Percentiles rank a stretch among this genome's conserved stretches.
These are phyloP conservation scores for Plantago lanceolata DNA, from an alignment of 305 asterid species.

Conservation along the genomic window DNA sequence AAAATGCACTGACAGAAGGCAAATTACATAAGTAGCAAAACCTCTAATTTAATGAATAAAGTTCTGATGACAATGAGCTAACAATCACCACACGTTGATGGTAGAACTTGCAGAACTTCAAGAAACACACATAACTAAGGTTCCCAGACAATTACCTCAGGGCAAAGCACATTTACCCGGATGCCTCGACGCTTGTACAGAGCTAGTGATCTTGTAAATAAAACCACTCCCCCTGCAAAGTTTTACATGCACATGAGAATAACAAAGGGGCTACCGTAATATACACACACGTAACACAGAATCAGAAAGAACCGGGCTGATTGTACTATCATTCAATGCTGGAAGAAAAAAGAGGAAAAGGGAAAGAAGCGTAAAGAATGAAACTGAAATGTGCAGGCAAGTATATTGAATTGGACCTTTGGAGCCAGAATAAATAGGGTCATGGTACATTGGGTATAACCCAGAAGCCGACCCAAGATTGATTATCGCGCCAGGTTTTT, in stretches of 20 bases:
- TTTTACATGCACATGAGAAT: constrained; percentile 21
- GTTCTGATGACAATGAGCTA: constrained; percentile 10
- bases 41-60: constrained; percentile 3
- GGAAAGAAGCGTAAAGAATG: constrained; percentile 10
- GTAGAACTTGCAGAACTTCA: neutral
- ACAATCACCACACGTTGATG: neutral
- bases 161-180: constrained; percentile 88
- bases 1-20: constrained; percentile 2
- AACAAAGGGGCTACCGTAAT: neutral
- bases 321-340: neutral
- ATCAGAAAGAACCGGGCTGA: neutral
- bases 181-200: constrained; percentile 76
- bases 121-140: neutral
- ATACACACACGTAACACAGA: neutral
- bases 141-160: constrained; percentile 79
- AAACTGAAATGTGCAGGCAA: neutral
- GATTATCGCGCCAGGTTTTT: constrained; percentile 72
- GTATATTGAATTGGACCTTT: constrained; percentile 50
- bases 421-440: constrained; percentile 80
- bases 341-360: constrained; percentile 17
- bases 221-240: constrained; percentile 72
- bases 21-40: neutral
- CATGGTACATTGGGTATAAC: constrained; percentile 69
- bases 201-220: constrained; percentile 79
- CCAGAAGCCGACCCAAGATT: constrained; percentile 89